Evolutionary conservation across 2,329 filamentous ascomycete genomes (phyloP).

Genomic region (Colletotrichum tanaceti): DNA sequence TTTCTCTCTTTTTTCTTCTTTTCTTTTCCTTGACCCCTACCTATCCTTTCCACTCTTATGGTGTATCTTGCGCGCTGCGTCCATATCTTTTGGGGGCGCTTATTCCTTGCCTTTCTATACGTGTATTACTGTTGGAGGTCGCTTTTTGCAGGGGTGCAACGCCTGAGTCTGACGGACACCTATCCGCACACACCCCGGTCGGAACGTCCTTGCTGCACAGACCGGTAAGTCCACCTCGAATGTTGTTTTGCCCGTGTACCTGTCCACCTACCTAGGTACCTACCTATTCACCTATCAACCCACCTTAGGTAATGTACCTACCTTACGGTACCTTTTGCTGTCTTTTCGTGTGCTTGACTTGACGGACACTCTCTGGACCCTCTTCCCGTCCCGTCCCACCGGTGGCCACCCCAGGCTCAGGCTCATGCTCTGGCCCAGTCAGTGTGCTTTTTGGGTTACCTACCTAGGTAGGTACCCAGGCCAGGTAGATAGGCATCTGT

Average conservation of each 20-base stretch:
- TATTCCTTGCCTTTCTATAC: too few species aligned
- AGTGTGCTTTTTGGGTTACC: background rate
- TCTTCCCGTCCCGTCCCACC: background rate
- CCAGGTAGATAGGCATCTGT: too few species aligned
- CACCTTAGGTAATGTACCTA: too few species aligned
- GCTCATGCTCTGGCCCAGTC: background rate
- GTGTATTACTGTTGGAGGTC: background rate
- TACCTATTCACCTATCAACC: too few species aligned
- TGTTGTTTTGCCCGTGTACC: background rate
- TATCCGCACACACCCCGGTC: background rate
- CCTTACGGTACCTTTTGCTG: too few species aligned
- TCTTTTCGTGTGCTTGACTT: background rate
- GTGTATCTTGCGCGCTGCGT: background rate
- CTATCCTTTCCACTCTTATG: background rate
- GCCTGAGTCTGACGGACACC: background rate
- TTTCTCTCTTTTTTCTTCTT: background rate
- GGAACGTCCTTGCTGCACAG: constrained; percentile 11
- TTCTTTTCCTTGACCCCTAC: too few species aligned
- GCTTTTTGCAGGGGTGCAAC: background rate
- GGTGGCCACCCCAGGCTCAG: too few species aligned
- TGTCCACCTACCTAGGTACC: too few species aligned
- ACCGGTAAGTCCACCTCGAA: constrained; percentile 1
- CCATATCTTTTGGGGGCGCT: too few species aligned
- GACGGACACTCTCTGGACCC: background rate
- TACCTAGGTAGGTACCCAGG: too few species aligned